Percentiles rank a stretch among this genome's conserved stretches.
Evolutionary conservation across 1,139 yeast genomes (phyloP).

Genomic region (Spencermartinsiella ligniputridi): DNA sequence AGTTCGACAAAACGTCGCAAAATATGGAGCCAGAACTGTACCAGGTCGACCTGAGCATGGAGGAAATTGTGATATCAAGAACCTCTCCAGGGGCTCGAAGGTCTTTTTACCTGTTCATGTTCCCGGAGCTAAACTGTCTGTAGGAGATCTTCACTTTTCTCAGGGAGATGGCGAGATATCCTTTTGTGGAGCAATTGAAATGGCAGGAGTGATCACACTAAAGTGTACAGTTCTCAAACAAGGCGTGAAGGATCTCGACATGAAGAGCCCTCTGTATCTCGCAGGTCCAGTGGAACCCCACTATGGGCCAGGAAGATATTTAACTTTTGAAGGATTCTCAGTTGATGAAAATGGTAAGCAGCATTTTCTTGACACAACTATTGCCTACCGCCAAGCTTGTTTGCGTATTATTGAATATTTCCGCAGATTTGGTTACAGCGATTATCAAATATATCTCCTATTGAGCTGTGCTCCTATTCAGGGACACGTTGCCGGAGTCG

Average conservation of each 20-base stretch:
- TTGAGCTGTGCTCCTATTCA: constrained; percentile 47
- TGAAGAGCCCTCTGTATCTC: constrained; percentile 45
- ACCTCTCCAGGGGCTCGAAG: constrained; percentile 45
- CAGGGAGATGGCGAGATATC: constrained; percentile 53
- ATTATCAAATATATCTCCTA: constrained; percentile 45
- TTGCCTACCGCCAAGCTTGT: constrained; percentile 48
- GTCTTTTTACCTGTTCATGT: constrained; percentile 46
- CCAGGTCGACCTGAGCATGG: constrained; percentile 52
- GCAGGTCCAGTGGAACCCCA: constrained; percentile 47
- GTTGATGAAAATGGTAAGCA: constrained; percentile 45
- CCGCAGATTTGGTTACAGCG: constrained; percentile 46
- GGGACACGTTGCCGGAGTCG: constrained; percentile 49
- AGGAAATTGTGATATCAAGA: constrained; percentile 50
- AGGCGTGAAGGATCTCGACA: constrained; percentile 40
- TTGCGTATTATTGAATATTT: constrained; percentile 46
- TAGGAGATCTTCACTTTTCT: constrained; percentile 48
- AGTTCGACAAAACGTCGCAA: constrained; percentile 32
- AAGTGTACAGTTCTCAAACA: constrained; percentile 39
- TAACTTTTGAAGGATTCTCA: constrained; percentile 51
- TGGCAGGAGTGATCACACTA: constrained; percentile 46
- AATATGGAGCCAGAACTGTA: constrained; percentile 47
- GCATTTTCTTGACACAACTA: constrained; percentile 43
- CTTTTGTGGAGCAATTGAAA: constrained; percentile 52
- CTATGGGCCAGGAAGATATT: constrained; percentile 45
- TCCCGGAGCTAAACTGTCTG: constrained; percentile 44